Conservation (phyloP, 345 rosid species). For the Microcos paniculata region DNA sequence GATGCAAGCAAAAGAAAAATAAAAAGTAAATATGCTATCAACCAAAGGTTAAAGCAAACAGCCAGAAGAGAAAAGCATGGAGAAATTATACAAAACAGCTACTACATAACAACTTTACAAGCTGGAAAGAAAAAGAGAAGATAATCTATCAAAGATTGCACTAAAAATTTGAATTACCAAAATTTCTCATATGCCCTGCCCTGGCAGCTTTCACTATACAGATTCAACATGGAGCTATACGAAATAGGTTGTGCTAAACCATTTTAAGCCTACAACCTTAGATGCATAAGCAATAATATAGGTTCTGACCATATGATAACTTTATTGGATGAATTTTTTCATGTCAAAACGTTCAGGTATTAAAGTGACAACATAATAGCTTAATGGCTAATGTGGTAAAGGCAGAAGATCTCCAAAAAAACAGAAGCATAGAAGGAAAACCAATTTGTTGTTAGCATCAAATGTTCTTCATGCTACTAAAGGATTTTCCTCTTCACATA, state of each 20-base stretch:
- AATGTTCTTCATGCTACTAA: background rate
- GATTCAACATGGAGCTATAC: background rate
- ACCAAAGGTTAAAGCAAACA: background rate
- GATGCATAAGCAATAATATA: background rate
- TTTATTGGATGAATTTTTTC: background rate
- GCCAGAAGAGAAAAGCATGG: background rate
- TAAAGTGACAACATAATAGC: background rate
- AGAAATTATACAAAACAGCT: background rate
- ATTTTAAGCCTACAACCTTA: background rate
- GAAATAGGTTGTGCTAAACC: background rate
- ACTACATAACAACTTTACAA: background rate
- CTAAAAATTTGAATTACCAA: background rate
- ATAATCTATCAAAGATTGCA: background rate
- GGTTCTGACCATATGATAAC: background rate
- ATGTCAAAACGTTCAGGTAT: background rate
- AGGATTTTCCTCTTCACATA: background rate
- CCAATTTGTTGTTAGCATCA: background rate
- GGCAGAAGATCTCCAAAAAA: background rate
- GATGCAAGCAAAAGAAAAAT: slow-evolving; percentile 11
- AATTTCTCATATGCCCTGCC: background rate
- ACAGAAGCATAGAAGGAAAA: background rate
- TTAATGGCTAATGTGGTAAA: background rate
- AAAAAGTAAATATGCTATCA: background rate
- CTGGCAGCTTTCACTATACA: background rate
- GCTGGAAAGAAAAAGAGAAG: background rate